Base-by-base conservation (phyloP, 768 basidiomycete genomes). In the Lactarius tabidus region DNA sequence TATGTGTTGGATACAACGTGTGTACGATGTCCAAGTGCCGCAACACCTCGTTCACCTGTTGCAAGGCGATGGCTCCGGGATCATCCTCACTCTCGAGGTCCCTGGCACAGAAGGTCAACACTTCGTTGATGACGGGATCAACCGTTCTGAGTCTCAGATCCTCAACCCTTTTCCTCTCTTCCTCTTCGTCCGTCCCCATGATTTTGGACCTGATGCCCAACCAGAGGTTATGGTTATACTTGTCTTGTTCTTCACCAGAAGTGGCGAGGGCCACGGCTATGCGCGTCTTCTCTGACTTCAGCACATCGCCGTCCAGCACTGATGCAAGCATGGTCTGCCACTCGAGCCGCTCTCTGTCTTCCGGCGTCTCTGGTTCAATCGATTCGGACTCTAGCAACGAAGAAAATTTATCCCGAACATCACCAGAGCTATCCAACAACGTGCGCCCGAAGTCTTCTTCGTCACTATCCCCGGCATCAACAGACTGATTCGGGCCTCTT, bases 241-340 rank as follows among this genome's bases (percentile, higher is more conserved):
- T 84, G 72, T 86, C 82, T 76, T 88, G 84, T 77, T 88, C 86
- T 63, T 91, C 87, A 9, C 81, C 81, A 23, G 84, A 82, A 26
- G 86, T 83, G 68, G 89, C 85, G 57, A 93, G 78, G 18, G 86
- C 90, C 55, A 86, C 87, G 33, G 90, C 90, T 65, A 98, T 95
- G 63, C 97, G 86, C 29, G 90, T 91, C 77, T 94, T 97, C 78
- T 98, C 97, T 0, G 93, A 90, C 74, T 90, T 93, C 68, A 99
- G 84, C 14, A 99, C 94, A 71, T 98, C 95, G 12, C 97, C 95
- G 35, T 86, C 85, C 54, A 99, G 82, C 29, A 98, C 96, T 35
- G 95, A 96, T 15, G 92, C 85, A 36, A 98, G 85, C 87, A 98
- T 90, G 20, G 89, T 89, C 75, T 95, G 94, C 97, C 97, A 98